phyloP scores from a whole-genome alignment of 2,329 filamentous ascomycete genomes.

The Botrytis fragariae region DNA sequence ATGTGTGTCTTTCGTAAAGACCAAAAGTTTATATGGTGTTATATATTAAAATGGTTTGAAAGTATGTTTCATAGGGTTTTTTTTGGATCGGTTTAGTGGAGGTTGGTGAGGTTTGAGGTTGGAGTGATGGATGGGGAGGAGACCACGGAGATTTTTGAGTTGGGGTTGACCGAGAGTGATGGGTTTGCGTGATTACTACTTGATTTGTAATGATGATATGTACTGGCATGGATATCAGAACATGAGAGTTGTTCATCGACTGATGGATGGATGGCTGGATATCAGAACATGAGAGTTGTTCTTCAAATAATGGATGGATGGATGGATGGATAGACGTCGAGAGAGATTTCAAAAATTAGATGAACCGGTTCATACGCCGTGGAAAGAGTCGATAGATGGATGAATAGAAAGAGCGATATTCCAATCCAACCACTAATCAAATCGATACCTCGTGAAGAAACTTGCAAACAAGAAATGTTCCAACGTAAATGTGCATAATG shows the following conservation, averaged over 20 bases:
- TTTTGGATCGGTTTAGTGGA: background rate
- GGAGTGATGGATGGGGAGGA: background rate
- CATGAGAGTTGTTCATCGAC: too few relatives aligned
- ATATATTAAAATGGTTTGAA: too few relatives aligned
- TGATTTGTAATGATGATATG: background rate
- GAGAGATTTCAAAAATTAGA: too few relatives aligned
- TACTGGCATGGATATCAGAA: too few relatives aligned
- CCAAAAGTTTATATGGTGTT: too few relatives aligned
- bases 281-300: too few relatives aligned
- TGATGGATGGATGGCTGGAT: too few relatives aligned
- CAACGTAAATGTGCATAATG: background rate
- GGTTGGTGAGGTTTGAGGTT: background rate
- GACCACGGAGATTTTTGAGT: background rate
- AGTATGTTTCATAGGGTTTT: background rate
- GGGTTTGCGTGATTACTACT: background rate
- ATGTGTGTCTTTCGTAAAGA: too few relatives aligned
- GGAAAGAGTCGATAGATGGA: too few relatives aligned
- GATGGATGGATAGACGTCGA: too few relatives aligned
- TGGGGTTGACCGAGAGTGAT: conserved; percentile 1
- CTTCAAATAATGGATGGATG: background rate
- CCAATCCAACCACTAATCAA: background rate
- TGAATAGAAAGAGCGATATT: background rate
- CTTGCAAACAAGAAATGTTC: background rate
- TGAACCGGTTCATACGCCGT: too few relatives aligned
- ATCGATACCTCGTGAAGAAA: background rate